Evolutionary conservation across 306 rosid genomes (phyloP).

Genomic region (Ammopiptanthus mongolicus): DNA sequence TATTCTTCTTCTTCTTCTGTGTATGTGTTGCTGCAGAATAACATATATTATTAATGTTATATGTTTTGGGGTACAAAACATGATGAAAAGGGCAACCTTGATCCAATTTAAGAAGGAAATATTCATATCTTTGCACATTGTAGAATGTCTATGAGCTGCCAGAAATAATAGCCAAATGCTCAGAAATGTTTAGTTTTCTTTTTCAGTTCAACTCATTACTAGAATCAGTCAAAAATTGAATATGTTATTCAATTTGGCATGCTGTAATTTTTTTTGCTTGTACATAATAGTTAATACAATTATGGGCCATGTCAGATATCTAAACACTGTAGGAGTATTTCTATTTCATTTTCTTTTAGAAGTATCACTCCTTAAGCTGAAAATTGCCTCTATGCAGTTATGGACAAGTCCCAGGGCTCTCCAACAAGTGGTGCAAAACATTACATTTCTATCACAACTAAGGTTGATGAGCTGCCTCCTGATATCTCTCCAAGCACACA

Average conservation of each 20-base stretch:
- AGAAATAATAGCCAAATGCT: background rate
- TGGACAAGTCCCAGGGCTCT: slow-evolving; percentile 23
- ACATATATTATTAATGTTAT: background rate
- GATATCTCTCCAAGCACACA: slow-evolving; percentile 31
- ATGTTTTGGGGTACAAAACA: background rate
- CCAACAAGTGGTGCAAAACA: background rate
- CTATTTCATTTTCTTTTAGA: background rate
- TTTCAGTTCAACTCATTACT: background rate
- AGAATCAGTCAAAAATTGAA: background rate
- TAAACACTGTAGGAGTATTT: background rate
- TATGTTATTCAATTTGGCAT: background rate
- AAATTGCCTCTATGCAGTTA: slow-evolving; percentile 27
- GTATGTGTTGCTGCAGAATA: slow-evolving; percentile 27
- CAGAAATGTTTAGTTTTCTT: background rate
- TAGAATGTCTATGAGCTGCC: background rate
- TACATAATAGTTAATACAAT: background rate
- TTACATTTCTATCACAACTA: background rate
- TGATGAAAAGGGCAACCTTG: background rate
- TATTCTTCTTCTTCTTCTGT: slow-evolving; percentile 25
- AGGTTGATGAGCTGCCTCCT: slow-evolving; percentile 31
- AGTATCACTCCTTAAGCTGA: background rate
- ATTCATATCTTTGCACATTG: background rate
- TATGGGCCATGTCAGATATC: background rate
- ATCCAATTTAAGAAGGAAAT: background rate
- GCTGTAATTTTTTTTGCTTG: background rate